Evolutionary conservation across 148 eudicot genomes (phyloP), one percentile per base, ranked within the genome.

Genomic region (Bassia scoparia): DNA sequence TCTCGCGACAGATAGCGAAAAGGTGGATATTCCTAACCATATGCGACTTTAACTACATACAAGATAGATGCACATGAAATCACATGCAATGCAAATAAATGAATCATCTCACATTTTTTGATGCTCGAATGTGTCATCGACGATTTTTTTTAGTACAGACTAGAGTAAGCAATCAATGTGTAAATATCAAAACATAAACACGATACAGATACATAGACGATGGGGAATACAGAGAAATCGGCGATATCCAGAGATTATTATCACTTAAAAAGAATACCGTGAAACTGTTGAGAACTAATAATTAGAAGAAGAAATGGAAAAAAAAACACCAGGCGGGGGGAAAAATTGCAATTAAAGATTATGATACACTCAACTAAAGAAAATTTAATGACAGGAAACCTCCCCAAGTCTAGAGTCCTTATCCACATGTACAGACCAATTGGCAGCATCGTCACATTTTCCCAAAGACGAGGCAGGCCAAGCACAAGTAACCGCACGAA

Each of bases 311-410:
- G 31, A 27, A 34, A 30, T 23, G n/a, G n/a, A 4, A 37, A 35
- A 61, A 1, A 48, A 46, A 63, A 35, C 50, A 30, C 46, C 37
- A 29, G 5, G n/a, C n/a, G n/a, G n/a, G n/a, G n/a, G 53, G 35
- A 61, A 61, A 26, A 63, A 46, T 50, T 44, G 17, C 30, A 74
- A 62, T 48, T 5, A 38, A 52, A 43, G 38, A 69, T 50, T 69
- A 79, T 73, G 72, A 61, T 74, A 79, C 81, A 74, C 74, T 52
- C 66, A 74, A 75, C 49, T 41, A 54, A 16, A 20, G 33, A 74
- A 68, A 52, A 18, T 46, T 48, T 12, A 63, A 17, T 23, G 52
- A 34, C 24, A 24, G 67, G 13, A 62, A 23, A 56, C 61, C 48
- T 60, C 43, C 30, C 16, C n/a, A n/a, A n/a, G n/a, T n/a, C n/a